Conservation (phyloP, 805 yeast species). For the Ogataea naganishii region DNA sequence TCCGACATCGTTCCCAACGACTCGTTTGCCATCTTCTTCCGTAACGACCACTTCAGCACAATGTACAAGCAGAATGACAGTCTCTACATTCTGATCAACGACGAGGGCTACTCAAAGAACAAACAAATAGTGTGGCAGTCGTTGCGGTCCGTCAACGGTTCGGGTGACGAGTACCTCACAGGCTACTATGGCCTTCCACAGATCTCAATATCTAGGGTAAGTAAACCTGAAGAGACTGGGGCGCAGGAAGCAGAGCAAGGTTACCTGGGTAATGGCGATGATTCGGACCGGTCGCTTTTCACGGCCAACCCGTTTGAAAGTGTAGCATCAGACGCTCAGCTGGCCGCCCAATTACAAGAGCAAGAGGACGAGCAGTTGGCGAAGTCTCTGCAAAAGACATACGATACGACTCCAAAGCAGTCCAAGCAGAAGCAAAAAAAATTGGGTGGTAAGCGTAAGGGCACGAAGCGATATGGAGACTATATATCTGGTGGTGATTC, state of each 20-base stretch:
- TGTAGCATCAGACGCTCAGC: conserved; percentile 14
- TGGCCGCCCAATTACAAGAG: conserved; percentile 23
- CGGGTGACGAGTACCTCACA: conserved; percentile 57
- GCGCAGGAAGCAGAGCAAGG: conserved; percentile 5
- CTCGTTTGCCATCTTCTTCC: conserved; percentile 62
- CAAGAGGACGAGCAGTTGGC: conserved; percentile 24
- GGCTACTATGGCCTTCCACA: conserved; percentile 49
- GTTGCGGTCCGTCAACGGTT: conserved; percentile 56
- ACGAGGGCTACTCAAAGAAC: conserved; percentile 46
- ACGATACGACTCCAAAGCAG: conserved; percentile 4
- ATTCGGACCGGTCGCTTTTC: conserved; percentile 7
- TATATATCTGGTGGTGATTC: too few species aligned
- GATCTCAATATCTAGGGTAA: conserved; percentile 1
- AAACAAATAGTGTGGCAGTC: conserved; percentile 75
- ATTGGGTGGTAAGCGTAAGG: too few species aligned
- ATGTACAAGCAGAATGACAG: conserved; percentile 40
- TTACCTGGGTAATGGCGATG: conserved; percentile 21
- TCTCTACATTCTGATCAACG: conserved; percentile 65
- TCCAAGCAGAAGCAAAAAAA: too few species aligned
- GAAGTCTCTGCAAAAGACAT: conserved; percentile 16
- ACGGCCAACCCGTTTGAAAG: conserved; percentile 2
- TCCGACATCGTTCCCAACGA: conserved; percentile 33
- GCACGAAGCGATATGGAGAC: too few species aligned
- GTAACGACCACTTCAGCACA: conserved; percentile 86
- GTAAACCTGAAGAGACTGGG: neutral